Base-by-base conservation (phyloP, 495 filamentous ascomycete genomes). In the Tuber brumale region DNA sequence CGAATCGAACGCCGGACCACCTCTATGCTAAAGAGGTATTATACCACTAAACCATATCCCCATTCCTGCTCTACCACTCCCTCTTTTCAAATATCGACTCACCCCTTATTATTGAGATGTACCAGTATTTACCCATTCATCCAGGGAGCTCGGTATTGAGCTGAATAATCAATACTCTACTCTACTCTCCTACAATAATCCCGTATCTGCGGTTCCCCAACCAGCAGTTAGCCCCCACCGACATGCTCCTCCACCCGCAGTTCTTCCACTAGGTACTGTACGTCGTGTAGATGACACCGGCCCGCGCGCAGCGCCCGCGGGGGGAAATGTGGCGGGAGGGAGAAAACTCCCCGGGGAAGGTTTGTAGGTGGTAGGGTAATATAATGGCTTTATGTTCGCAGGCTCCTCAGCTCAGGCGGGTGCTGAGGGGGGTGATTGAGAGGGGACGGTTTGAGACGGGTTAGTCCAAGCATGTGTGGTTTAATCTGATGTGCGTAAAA, bases 11-110 rank as follows among this genome's bases (percentile, higher is more conserved):
- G 83, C 83, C 83, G 79, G 83, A 84, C 83, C 83, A 76, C 83
- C 82, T 84, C 83, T 84, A 84, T 84, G 82, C 82, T 84, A 84
- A 84, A 83, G 82, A 83, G 81, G 82, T 81, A 81, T 84, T 83
- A 84, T 84, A 81, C 82, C 82, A 83, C 82, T 83, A 83, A 83
- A 83, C 81, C 81, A 83, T 76, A 78, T 75, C 78, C 76, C 81
- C 77, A 69, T 71, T 76, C 8, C 9, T 39, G 37, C 3, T 4
- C 37, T 39, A 39, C 2, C 1, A 2, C 37, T 39, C 1, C 37
- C 37, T 39, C 0, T 0, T 57, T n/a, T 27, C 3, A 3, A 14
- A n/a, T 57, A 57, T 57, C 23, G 23, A 57, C 23, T 23, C 10
- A 57, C 27, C 9, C 2, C 12, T 9, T 3, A 12, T n/a, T 12